Conservation (phyloP, 768 basidiomycete genomes). For the Russula foetens region DNA sequence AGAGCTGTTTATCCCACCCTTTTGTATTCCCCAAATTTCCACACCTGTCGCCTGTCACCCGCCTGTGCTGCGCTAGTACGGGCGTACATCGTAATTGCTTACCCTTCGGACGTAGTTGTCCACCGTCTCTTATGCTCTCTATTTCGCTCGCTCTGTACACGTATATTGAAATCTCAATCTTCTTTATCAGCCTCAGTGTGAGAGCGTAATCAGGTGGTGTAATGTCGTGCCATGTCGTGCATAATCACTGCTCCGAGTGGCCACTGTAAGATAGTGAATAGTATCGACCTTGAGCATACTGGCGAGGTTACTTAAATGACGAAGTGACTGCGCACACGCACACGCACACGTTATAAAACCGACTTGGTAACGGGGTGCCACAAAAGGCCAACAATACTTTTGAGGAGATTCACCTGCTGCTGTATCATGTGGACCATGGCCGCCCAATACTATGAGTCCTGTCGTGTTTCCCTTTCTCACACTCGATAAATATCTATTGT, state of each 20-base stretch:
- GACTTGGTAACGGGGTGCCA: too few species aligned
- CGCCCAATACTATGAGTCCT: too few species aligned
- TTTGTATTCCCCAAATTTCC: constrained; percentile 1
- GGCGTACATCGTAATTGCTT: constrained; percentile 1
- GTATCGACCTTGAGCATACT: background rate
- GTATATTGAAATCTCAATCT: constrained; percentile 9
- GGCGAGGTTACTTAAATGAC: too few species aligned
- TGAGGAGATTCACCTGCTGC: too few species aligned
- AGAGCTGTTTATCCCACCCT: background rate
- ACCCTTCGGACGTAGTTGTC: background rate
- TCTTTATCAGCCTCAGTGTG: background rate
- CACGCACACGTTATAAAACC: too few species aligned
- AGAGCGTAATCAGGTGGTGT: background rate
- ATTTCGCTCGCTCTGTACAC: constrained; percentile 9
- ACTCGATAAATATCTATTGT: too few species aligned
- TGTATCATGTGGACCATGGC: too few species aligned
- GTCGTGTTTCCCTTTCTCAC: too few species aligned
- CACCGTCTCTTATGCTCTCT: constrained; percentile 7
- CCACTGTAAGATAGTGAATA: background rate
- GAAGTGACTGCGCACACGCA: too few species aligned
- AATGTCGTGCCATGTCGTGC: background rate
- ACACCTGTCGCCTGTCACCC: background rate
- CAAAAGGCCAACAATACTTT: too few species aligned
- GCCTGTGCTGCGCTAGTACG: background rate
- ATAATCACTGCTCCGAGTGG: background rate